Base-by-base conservation (phyloP, 371 early-diverging fungal genomes). In the Circinella umbellata region DNA sequence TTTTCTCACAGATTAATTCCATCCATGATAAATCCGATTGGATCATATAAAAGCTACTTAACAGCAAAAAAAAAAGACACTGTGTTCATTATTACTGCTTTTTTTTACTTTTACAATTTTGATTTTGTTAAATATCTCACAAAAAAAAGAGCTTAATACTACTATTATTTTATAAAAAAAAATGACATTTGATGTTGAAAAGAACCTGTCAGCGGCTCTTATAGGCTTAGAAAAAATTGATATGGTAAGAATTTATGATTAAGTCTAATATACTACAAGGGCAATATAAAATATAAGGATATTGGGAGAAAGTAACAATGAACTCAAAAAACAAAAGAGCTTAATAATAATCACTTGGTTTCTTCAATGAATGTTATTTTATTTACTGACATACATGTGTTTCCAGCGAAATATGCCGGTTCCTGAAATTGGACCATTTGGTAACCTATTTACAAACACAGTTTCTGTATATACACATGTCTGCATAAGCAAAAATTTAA, bases 21-120 rank as follows among this genome's bases (percentile, higher is more conserved):
- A 57, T 57, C 27, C 27, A 27, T 27, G 27, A 27, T 57, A 57
- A 57, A 57, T 57, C 57, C 57, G 57, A 57, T 57, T 57, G 57
- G 57, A 57, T 27, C 27, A 34, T 57, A 34, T 27, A 6, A 15
- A 17, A 13, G 51, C 8, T 17, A 13, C 8, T 27, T 27, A 57
- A 18, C 27, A 18, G 14, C 18, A 1, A 57, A n/a, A 57, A n/a
- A 57, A n/a, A 57, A n/a, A 57, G 57, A 34, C 10, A 34, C 7
- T 42, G 1, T 9, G 42, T 9, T 6, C 6, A 42, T 42, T 42
- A 3, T 9, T 51, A 8, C 15, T 51, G 8, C n/a, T 51, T 51
- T 51, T 51, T 15, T 14, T 51, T 51, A 13, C 4, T n/a, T 13
- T 15, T n/a, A 51, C 14, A 51, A 8, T 51, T n/a, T 51, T 42